Conservation (phyloP, 2,329 filamentous ascomycete genomes). For the Epichloe scottii region DNA sequence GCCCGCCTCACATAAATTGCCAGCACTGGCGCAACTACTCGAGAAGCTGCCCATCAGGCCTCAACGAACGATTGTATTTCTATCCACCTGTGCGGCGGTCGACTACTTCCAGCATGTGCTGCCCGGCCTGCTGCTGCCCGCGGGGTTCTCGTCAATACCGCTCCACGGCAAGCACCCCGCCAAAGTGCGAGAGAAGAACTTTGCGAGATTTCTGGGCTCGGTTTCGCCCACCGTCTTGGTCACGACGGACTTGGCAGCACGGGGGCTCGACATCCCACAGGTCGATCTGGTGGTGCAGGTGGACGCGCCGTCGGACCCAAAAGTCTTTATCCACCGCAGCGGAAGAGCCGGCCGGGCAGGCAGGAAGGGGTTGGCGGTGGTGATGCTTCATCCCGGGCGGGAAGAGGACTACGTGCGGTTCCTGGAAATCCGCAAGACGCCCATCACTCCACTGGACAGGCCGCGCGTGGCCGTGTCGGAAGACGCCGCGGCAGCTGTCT, state of each 20-base stretch:
- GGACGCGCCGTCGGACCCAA: slow-evolving; percentile 73
- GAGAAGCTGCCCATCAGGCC: slow-evolving; percentile 58
- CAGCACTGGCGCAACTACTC: slow-evolving; percentile 59
- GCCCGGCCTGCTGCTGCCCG: slow-evolving; percentile 58
- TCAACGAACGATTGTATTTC: slow-evolving; percentile 78
- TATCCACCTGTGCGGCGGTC: slow-evolving; percentile 87
- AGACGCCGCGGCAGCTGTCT: slow-evolving; percentile 44
- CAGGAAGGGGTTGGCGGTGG: slow-evolving; percentile 69
- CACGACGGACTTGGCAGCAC: slow-evolving; percentile 84
- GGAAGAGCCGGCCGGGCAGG: slow-evolving; percentile 85
- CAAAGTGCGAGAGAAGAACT: slow-evolving; percentile 80
- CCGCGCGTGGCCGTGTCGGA: slow-evolving; percentile 46
- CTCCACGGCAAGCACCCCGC: slow-evolving; percentile 87
- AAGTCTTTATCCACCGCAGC: slow-evolving; percentile 88
- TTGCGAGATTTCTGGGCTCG: slow-evolving; percentile 64
- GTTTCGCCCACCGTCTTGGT: slow-evolving; percentile 68
- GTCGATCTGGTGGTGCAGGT: slow-evolving; percentile 87
- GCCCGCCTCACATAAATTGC: slow-evolving; percentile 68
- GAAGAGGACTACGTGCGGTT: slow-evolving; percentile 90
- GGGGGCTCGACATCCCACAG: slow-evolving; percentile 82
- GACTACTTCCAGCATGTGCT: slow-evolving; percentile 85
- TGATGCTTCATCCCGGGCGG: slow-evolving; percentile 70
- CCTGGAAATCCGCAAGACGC: slow-evolving; percentile 75
- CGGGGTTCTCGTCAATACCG: slow-evolving; percentile 58
- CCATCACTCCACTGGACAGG: slow-evolving; percentile 51